Conservation (phyloP, 2,329 filamentous ascomycete genomes). For the Cryphonectria naterciae region DNA sequence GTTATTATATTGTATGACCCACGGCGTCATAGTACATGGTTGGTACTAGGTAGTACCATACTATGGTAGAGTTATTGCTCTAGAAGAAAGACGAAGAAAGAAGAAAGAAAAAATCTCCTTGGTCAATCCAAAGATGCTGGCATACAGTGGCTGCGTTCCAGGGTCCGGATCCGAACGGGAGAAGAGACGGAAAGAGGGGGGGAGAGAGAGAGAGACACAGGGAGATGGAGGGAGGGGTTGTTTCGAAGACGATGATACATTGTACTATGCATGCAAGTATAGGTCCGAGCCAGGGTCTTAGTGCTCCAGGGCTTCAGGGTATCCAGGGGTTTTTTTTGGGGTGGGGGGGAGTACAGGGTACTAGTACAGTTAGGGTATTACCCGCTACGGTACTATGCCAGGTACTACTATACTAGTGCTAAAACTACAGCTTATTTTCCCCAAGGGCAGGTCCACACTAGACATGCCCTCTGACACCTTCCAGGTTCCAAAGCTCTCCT, state of each 20-base stretch:
- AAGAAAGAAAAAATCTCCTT: not conserved
- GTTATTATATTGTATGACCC: not conserved
- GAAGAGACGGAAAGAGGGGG: not conserved
- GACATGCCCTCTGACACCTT: conserved; percentile 23
- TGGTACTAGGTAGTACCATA: too few relatives aligned
- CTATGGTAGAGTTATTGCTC: too few relatives aligned
- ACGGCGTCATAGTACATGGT: not conserved
- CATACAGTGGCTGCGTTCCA: not conserved
- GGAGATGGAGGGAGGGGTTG: not conserved
- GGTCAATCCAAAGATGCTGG: not conserved
- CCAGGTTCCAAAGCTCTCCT: conserved; percentile 7
- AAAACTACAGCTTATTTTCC: not conserved
- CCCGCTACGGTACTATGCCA: too few relatives aligned
- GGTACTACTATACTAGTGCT: not conserved
- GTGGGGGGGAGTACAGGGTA: too few relatives aligned
- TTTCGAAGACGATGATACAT: conserved; percentile 5
- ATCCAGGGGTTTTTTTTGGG: not conserved
- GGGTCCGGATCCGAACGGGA: conserved; percentile 1
- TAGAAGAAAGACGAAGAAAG: too few relatives aligned
- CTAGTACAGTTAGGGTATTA: not conserved
- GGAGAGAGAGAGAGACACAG: not conserved
- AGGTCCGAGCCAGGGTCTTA: conserved; percentile 10
- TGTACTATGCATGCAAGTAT: not conserved
- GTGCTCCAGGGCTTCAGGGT: not conserved
- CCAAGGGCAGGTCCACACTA: conserved; percentile 16